Base-by-base conservation (phyloP, 306 rosid genomes). In the Acmispon strigosus region DNA sequence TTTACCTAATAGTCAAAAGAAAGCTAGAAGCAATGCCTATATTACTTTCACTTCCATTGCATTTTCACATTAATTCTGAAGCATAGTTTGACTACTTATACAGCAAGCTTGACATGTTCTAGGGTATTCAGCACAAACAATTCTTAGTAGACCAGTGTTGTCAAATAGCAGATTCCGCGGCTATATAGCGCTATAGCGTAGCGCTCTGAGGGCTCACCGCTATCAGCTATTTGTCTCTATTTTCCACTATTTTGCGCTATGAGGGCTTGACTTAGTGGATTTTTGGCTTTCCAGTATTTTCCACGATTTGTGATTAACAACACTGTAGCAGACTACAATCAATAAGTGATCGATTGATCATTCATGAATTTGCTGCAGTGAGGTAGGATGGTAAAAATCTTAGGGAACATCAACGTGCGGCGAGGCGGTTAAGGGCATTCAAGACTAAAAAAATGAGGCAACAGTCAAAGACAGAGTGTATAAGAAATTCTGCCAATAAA, bases 321-420 rank as follows among this genome's bases (percentile, higher is more conserved):
- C n/a, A n/a, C n/a, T n/a, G n/a, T n/a, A n/a, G 44, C 13, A 8
- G 45, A 61, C 52, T 43, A 51, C 24, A 22, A 1, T 22, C 24
- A 22, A 22, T 32, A 69, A 18, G 68, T 58, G 13, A 45, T 16
- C 39, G 61, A 18, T 61, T 58, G 13, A 45, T 16, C 39, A 20
- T 71, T 61, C 66, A 69, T 55, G 32, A 43, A 69, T 77, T 53
- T 70, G 24, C 39, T 71, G 63, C 57, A 78, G 69, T 10, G 50
- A 55, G 27, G 56, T 24, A 3, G 62, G 62, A 45, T 62, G 41
- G 6, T 44, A 62, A 56, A 45, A 63, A 18, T 62, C 48, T 34
- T 37, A 70, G 54, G 61, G 73, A 56, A 47, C 6, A 13, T 43
- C 58, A 69, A 62, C 62, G 8, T 57, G 62, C 24, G 65, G 73